Base-by-base conservation (phyloP, 1,284 basidiomycete genomes). In the Anthracocystis panici-leucophaei region DNA sequence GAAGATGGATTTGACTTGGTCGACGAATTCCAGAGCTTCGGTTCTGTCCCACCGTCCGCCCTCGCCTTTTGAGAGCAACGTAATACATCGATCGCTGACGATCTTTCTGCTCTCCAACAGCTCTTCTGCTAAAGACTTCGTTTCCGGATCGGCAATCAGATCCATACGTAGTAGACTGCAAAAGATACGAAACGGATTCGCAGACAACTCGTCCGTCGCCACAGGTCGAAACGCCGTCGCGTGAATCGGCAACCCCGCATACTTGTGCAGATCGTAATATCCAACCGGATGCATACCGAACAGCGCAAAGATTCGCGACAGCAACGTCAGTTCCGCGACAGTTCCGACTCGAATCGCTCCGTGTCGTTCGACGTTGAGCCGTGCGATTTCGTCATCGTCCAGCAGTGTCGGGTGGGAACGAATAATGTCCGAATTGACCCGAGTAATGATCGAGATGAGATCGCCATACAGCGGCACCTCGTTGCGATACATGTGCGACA, bases 391-490 rank as follows among this genome's bases (percentile, higher is more conserved):
- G 7, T 67, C 70, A 38, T 85, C 86, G 82, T 48, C 70, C 21
- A 25, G 65, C 35, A 14, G 20, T 14, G 9, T 23, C 41, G 10
- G 29, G 46, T 14, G 41, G 61, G 27, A 25, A 20, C 65, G 53
- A 6, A 77, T 75, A n/a, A 79, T 53, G 18, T 75, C 38, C 18
- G 71, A 73, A 70, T 87, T 87, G 61, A 86, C 81, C 29, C 84
- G 80, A 40, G 84, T 77, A 23, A 87, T 86, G n/a, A 87, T 81
- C 51, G 82, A 71, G 9, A 87, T 65, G 12, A 87, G 78, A 48
- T 86, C 84, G 12, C 86, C 86, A 52, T 87, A 87, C 2, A 87
- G 81, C 4, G 87, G 87, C 8, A 87, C 87, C 56, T 87, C 87
- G 40, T 69, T 31, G 38, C 80, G 77, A 62, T 87, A 87, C 86